Percentiles rank a stretch among this genome's conserved stretches.
phyloP scores from a whole-genome alignment of 805 yeast species.

The Grigorovia yakushimaensis region DNA sequence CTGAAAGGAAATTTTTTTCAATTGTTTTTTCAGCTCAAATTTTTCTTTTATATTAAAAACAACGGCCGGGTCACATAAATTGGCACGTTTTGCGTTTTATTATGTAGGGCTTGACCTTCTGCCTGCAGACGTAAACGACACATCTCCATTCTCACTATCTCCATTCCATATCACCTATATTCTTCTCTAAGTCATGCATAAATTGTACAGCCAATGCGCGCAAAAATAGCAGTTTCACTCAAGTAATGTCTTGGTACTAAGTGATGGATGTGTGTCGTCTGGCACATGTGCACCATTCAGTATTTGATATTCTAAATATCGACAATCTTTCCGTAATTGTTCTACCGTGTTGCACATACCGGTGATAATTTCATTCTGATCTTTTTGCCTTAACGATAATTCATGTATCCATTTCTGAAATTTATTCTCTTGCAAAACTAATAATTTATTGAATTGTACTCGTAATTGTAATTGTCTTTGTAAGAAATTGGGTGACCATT shows the following conservation, averaged over 20 bases:
- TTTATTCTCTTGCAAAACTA: conserved; percentile 41
- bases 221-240: too few species aligned
- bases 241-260: background rate
- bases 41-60: background rate
- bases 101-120: background rate
- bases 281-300: background rate
- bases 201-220: too few species aligned
- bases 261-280: conserved; percentile 1
- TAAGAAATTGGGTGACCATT: conserved; percentile 25
- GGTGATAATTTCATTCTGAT: conserved; percentile 46
- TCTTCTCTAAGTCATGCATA: too few species aligned
- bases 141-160: too few species aligned
- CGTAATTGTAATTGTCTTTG: conserved; percentile 35
- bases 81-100: background rate
- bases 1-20: background rate
- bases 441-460: conserved; percentile 34
- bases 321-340: conserved; percentile 29
- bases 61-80: background rate
- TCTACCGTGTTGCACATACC: conserved; percentile 30
- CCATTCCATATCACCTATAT: too few species aligned
- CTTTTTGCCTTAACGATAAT: conserved; percentile 44
- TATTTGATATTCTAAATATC: conserved; percentile 11
- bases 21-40: too few species aligned
- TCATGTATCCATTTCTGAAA: conserved; percentile 56
- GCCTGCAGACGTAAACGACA: too few species aligned